Evolutionary conservation across 257 asterid species (phyloP), one percentile per base, ranked within the genome.

Genomic region (Fraxinus anomala): DNA sequence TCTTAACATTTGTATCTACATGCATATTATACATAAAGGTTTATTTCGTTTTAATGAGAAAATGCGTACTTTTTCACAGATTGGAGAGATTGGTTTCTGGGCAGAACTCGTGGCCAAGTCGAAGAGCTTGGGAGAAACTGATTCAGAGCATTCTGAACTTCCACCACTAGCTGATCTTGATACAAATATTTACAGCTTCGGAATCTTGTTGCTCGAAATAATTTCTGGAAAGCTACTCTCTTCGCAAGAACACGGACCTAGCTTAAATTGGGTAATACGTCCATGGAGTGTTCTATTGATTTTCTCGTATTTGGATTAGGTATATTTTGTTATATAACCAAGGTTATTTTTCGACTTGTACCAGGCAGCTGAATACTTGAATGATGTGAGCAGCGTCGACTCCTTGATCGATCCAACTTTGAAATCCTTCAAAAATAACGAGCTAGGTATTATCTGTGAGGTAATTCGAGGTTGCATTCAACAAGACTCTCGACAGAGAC

Each of bases 121-220:
- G 13, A 87, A 83, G 76, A 78, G 74, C 44, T 24, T 21, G 13
- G 26, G 28, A 2, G 92, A 89, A 65, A 86, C 59, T 39, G 90
- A 87, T 6, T 79, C 79, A 4, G 96, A 90, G 66, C 82, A 84
- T 75, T 83, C 85, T 51, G 90, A 83, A 73, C 81, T 85, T 73
- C 89, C 89, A 8, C 87, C 86, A 1, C 89, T 54, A 63, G 91
- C 91, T 47, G 91, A 89, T 70, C 85, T 77, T 17, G 98, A 92
- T 70, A 87, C 90, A 19, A 92, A 95, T 74, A 84, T 89, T 28
- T 86, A 87, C 83, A 83, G 89, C 65, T 95, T 93, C 44, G 97
- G 99, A 73, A 28, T 93, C 37, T 68, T 93, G 81, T 36, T 87
- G 90, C 93, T 95, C 6, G 98, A 95, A 89, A 78, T 82, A 12